Evolutionary conservation across 2,329 filamentous ascomycete species (phyloP), one percentile per base, ranked within the genome.

Genomic region (Teratosphaeria epicoccoides): DNA sequence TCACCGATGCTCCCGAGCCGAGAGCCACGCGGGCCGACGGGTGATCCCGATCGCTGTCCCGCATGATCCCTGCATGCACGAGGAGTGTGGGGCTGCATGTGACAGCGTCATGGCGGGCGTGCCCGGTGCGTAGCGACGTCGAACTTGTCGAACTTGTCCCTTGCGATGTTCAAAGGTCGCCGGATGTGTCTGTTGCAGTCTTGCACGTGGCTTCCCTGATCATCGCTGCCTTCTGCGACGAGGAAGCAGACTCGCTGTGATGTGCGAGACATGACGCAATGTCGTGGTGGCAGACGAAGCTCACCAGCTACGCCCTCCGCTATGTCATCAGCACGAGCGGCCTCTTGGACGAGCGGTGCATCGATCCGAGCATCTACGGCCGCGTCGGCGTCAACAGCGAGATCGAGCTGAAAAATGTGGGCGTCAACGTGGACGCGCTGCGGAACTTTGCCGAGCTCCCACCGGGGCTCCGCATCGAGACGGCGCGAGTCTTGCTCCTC

Each of bases 391-490:
- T 84, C 68, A 84, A 84, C 59, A 93, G 85, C 40, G 84, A 86
- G 0, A 78, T 96, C 44, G 90, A 95, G 68, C 83, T 96, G 60
- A 82, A 84, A 60, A 85, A 97, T 76, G 85, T 96, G 52, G 88
- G 85, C 2, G 73, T 96, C 57, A 85, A 84, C 66, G 72, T 90
- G 54, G 80, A 88, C 76, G 49, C 55, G 12, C 57, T 66, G 48
- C 50, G 50, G 29, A 53, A 58, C 46, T 56, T 67, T 26, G 60
- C 56, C 4, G 80, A 84, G 60, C 80, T 96, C 2, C 90, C 90
- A 0, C 71, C 83, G 1, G 79, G 80, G 5, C 80, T 93, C 63
- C 76, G 80, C 55, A 74, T 96, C 11, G 78, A 81, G 49, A 84
- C 82, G 65, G 90, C 91, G 52, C 83, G 82, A 57, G 81, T 95